Evolutionary conservation across 805 yeast species (phyloP), one percentile per base, ranked within the genome.

Genomic region (Ogataea nakhonphanomensis): DNA sequence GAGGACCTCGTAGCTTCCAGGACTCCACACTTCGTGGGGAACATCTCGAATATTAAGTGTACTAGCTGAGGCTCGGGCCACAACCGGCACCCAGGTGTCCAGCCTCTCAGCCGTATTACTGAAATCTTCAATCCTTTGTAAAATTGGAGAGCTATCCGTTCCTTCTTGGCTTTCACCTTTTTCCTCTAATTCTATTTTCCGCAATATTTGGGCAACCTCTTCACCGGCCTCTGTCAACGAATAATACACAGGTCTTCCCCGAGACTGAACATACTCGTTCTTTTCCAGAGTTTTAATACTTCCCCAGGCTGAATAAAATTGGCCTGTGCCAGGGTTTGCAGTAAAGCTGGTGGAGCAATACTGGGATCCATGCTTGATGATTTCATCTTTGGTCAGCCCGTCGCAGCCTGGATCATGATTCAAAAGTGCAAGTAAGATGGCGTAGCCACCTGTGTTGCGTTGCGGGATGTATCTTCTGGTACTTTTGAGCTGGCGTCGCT

Each of bases 371-470:
- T 58, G 51, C 8, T 67, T 53, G 2, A 75, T 65, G 5, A 89
- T 71, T 27, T 77, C 82, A 8, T 75, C 76, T 53, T 78, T 83
- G 4, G 80, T 70, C 51, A 85, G 53, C 0, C 96, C 95, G n/a
- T 59, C 54, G 14, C 70, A 59, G 2, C 60, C 51, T 4, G 62
- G 58, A 51, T 81, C 88, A 21, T 55, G 58, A 32, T 75, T 67
- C 35, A 69, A 63, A 3, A 89, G 61, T 0, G 81, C 80, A 13
- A 87, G 45, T 13, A 89, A 52, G 7, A 89, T 83, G 0, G 93
- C 95, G 64, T 85, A 90, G 0, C 85, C 95, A 1, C 96, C 96
- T 0, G 93, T 78, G 25, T 90, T 64, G 45, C 78, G 77, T 34
- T 69, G 71, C 0, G 97, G 97, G 0, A 88, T 71, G 58, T 84